Evolutionary conservation across 192 early-diverging fungal species (phyloP).

Genomic region (Coemansia brasiliensis): DNA sequence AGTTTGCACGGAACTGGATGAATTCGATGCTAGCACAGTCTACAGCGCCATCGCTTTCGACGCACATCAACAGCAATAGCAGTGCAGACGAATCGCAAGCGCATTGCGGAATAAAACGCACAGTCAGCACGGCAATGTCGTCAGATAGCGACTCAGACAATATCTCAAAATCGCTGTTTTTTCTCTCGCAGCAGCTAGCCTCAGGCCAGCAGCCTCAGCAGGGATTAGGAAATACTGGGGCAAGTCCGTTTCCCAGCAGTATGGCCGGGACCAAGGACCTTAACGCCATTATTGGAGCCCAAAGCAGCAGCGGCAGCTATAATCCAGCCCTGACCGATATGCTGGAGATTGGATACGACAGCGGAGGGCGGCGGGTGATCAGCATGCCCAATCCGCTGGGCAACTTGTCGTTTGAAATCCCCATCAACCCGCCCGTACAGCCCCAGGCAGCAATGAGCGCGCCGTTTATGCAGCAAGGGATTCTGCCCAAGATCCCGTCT

Average conservation of each 20-base stretch:
- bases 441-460: constrained; percentile 11
- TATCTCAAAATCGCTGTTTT: constrained; percentile 36
- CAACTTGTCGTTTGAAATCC: constrained; percentile 43
- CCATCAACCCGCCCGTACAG: constrained; percentile 39
- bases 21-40: constrained; percentile 31
- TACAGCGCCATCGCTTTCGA: background rate
- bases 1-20: constrained; percentile 30
- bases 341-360: constrained; percentile 38
- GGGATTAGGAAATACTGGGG: background rate
- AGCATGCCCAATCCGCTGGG: constrained; percentile 54
- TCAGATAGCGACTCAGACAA: constrained; percentile 45
- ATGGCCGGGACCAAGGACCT: background rate
- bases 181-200: constrained; percentile 33
- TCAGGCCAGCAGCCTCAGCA: constrained; percentile 8
- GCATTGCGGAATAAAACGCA: background rate
- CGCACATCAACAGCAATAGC: background rate
- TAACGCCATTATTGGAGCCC: background rate
- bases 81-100: background rate
- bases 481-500: background rate
- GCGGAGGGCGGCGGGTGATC: constrained; percentile 37
- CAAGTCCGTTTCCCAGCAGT: background rate
- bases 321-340: constrained; percentile 22
- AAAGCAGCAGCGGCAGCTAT: background rate
- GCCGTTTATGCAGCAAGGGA: background rate
- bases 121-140: background rate